Evolutionary conservation across 352 stramenopile genomes (phyloP), one percentile per base, ranked within the genome.

Genomic region (Phytophthora brassicae): DNA sequence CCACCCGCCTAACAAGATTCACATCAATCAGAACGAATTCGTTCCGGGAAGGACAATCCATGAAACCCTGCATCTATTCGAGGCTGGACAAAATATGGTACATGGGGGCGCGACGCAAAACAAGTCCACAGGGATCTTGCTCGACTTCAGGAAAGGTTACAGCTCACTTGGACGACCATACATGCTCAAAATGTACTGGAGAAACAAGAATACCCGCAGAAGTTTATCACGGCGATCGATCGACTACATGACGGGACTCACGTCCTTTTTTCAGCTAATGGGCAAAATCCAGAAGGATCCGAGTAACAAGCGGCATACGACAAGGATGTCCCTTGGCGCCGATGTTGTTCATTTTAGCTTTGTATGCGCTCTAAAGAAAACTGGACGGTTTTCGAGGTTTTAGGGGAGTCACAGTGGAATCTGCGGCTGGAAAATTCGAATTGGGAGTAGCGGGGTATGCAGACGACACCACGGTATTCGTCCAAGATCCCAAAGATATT

Each of bases 291-390:
- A 13, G 26, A 7, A 14, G 4, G 5, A 22, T 51, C 7, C 14
- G 4, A 14, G 24, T 1, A 2, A 38, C 14, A 2, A 39, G 44
- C 26, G 44, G 44, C 26, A 39, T 51, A 1, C 1, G 44, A 13
- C 44, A 51, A 22, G 44, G 44, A 26, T 51, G 44, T n/a, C 23
- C 44, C 5, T n/a, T 51, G 3, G 44, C 44, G 19, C 44, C 23
- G 4, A n/a, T 51, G 24, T 28, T 51, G 6, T 51, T 51, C 23
- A 51, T 51, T 6, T 16, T 51, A 13, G 44, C 26, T 12, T 13
- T 39, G 0, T 24, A 51, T 4, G 12, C 44, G 14, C n/a, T 51
- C 4, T 51, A 51, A 24, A 1, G 44, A 16, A 51, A 23, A 22
- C 24, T 39, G 2, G 45, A 52, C 3, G 16, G 16, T 0, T 23